A percentile compares a stretch with the other conserved stretches of the same genome.
phyloP scores from a whole-genome alignment of 2,329 filamentous ascomycete species.

The Hymenotorrendiella dingleyae region DNA sequence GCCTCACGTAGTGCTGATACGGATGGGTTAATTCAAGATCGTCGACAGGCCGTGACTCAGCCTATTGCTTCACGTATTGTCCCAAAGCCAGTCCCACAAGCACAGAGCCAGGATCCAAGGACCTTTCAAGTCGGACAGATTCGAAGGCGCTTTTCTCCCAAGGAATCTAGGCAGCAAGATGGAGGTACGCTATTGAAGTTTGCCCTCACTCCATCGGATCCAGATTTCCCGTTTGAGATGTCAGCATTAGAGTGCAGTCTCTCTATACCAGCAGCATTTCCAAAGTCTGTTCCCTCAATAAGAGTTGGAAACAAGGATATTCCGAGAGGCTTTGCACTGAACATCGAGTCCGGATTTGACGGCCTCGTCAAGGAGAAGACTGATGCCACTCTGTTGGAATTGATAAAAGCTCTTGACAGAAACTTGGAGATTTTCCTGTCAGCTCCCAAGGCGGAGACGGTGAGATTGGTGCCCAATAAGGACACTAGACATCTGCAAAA shows the following conservation, averaged over 20 bases:
- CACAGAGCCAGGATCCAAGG: conserved; percentile 61
- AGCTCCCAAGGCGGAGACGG: conserved; percentile 63
- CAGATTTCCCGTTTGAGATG: conserved; percentile 77
- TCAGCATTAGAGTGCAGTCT: conserved; percentile 62
- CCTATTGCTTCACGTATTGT: conserved; percentile 44
- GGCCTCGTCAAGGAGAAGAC: conserved; percentile 50
- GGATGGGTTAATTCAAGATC: conserved; percentile 24
- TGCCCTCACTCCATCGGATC: conserved; percentile 66
- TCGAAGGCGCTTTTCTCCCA: conserved; percentile 55
- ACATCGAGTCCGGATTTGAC: conserved; percentile 71
- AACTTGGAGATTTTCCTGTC: conserved; percentile 65
- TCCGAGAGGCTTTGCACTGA: conserved; percentile 65
- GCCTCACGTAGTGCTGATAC: conserved; percentile 4
- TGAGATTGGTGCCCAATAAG: conserved; percentile 49
- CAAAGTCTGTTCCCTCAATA: conserved; percentile 50
- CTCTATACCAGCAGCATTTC: conserved; percentile 59
- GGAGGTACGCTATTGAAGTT: conserved; percentile 51
- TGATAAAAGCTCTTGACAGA: conserved; percentile 66
- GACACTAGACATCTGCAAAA: conserved; percentile 29
- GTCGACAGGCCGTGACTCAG: conserved; percentile 29
- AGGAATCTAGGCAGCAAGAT: conserved; percentile 32
- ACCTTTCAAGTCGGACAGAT: conserved; percentile 72
- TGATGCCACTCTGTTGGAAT: conserved; percentile 54
- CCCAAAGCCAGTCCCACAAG: conserved; percentile 58
- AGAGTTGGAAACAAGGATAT: conserved; percentile 64